Evolutionary conservation across 2,329 filamentous ascomycete species (phyloP).

Genomic region (Sphaerostilbella broomeana): DNA sequence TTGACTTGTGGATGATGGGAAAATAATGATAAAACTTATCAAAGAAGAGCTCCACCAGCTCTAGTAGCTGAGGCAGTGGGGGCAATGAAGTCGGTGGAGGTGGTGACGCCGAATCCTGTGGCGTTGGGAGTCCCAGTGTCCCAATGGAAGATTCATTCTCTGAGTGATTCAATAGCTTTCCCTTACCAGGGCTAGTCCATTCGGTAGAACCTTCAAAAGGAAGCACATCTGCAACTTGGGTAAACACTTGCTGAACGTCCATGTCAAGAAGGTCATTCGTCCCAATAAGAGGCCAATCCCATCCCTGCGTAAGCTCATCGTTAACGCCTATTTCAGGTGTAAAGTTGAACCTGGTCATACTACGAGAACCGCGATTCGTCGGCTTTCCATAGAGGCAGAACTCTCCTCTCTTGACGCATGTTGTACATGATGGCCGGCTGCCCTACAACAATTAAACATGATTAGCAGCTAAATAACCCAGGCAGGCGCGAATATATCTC

Average conservation of each 20-base stretch:
- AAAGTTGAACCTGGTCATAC: neutral
- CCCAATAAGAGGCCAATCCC: constrained; percentile 8
- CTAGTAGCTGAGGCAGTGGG: constrained; percentile 10
- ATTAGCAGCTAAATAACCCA: no score
- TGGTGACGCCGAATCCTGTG: neutral
- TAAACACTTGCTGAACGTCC: neutral
- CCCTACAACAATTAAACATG: constrained; percentile 10
- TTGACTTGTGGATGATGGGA: constrained; percentile 18
- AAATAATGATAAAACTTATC: constrained; percentile 18
- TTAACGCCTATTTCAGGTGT: neutral
- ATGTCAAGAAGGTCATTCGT: neutral
- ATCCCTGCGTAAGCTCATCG: neutral
- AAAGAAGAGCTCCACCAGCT: constrained; percentile 19
- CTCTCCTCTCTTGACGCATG: constrained; percentile 19
- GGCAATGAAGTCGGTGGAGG: constrained; percentile 8
- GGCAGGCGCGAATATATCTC: no score
- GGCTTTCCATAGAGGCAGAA: constrained; percentile 17
- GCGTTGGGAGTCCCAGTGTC: neutral
- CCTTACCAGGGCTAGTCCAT: neutral
- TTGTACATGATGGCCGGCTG: constrained; percentile 15
- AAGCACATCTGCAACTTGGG: neutral
- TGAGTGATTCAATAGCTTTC: neutral
- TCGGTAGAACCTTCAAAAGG: neutral
- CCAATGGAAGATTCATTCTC: neutral
- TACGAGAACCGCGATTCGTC: neutral